Conservation (phyloP, 768 basidiomycete genomes). For the Galerina sulciceps region DNA sequence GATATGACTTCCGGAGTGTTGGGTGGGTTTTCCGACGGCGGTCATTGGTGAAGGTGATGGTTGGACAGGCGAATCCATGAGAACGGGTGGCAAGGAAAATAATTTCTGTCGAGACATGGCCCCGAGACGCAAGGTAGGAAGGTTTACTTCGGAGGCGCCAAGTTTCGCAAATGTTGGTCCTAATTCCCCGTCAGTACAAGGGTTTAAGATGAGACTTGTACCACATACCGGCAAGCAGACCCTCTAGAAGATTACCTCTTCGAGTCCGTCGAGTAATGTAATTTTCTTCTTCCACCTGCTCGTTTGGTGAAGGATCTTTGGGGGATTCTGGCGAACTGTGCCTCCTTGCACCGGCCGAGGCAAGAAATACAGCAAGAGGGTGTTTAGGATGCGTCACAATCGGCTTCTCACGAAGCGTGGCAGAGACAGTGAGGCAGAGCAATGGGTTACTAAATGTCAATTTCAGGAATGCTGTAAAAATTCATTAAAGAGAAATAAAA, state of each 20-base stretch:
- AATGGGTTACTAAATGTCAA: slow-evolving; percentile 74
- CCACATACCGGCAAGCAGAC: slow-evolving; percentile 62
- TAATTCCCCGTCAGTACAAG: slow-evolving; percentile 15
- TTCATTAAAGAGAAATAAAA: slow-evolving; percentile 7
- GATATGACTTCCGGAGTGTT: slow-evolving; percentile 84
- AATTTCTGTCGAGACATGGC: slow-evolving; percentile 67
- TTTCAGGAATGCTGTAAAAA: slow-evolving; percentile 67
- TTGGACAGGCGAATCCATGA: slow-evolving; percentile 43
- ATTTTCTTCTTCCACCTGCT: slow-evolving; percentile 54
- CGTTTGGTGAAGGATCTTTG: slow-evolving; percentile 28
- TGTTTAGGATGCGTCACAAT: slow-evolving; percentile 47
- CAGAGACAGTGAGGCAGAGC: slow-evolving; percentile 81
- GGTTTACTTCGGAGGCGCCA: slow-evolving; percentile 37
- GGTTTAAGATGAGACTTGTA: neutral
- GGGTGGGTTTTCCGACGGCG: slow-evolving; percentile 54
- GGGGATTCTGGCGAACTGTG: slow-evolving; percentile 37
- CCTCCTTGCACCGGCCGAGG: slow-evolving; percentile 38
- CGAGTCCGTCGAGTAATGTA: slow-evolving; percentile 37
- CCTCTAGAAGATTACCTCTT: slow-evolving; percentile 69
- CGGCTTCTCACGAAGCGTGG: slow-evolving; percentile 86
- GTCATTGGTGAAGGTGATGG: slow-evolving; percentile 57
- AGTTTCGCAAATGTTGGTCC: slow-evolving; percentile 49
- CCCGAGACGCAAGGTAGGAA: slow-evolving; percentile 77
- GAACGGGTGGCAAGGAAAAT: slow-evolving; percentile 61
- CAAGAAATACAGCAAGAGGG: slow-evolving; percentile 46